Conservation (phyloP, 2,329 filamentous ascomycete species). For the Parasarocladium wereldwijsianum region DNA sequence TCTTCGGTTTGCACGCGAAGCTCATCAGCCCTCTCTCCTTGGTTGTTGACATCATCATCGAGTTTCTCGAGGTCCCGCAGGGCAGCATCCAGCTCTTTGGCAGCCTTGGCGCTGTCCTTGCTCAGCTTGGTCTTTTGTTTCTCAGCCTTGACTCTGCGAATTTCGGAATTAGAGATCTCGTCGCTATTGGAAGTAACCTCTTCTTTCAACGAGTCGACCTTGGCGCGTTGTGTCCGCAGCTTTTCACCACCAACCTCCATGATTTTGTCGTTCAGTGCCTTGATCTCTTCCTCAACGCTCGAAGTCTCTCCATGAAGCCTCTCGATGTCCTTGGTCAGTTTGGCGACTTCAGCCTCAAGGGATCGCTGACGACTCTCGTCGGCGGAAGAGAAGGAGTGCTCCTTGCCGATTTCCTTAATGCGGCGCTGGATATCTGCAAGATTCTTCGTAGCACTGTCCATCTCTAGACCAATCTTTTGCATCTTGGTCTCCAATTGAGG, state of each 20-base stretch:
- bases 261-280: constrained; percentile 84
- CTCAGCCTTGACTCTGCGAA: constrained; percentile 81
- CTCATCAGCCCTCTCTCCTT: constrained; percentile 60
- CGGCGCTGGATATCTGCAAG: constrained; percentile 71
- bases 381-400: constrained; percentile 65
- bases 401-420: constrained; percentile 68
- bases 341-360: constrained; percentile 64
- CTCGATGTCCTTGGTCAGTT: constrained; percentile 63
- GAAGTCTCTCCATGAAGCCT: constrained; percentile 74
- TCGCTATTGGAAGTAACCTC: constrained; percentile 71
- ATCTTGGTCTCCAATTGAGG: constrained; percentile 79
- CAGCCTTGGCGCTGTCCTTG: constrained; percentile 65
- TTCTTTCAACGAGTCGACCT: constrained; percentile 78
- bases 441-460: constrained; percentile 76
- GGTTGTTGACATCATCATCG: constrained; percentile 62
- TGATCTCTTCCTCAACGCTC: constrained; percentile 85
- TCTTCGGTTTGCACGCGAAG: constrained; percentile 63
- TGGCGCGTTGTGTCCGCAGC: constrained; percentile 76
- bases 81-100: constrained; percentile 62
- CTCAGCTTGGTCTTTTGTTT: constrained; percentile 81
- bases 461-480: constrained; percentile 78
- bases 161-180: constrained; percentile 71
- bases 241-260: constrained; percentile 96
- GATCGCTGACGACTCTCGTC: constrained; percentile 61
- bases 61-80: constrained; percentile 61